Evolutionary conservation across 208 protist species (phyloP).

Genomic region (Leishmania lainsoni): DNA sequence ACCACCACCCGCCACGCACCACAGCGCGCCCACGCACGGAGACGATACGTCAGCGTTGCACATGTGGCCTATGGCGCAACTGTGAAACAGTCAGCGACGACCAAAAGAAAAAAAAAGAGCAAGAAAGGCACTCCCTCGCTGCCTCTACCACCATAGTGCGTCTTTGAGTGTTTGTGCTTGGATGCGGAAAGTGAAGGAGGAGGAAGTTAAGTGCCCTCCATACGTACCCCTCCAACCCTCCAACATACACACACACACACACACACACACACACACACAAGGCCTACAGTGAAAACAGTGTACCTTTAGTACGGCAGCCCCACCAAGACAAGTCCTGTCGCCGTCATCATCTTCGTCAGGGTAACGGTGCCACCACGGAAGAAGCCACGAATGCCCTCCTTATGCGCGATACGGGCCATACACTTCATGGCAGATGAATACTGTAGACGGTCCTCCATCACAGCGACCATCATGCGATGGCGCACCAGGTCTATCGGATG

Average conservation of each 20-base stretch:
- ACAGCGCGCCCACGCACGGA: background rate
- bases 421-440: slow-evolving; percentile 67
- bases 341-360: slow-evolving; percentile 50
- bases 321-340: slow-evolving; percentile 45
- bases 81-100: background rate
- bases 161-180: background rate
- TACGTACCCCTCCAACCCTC: background rate
- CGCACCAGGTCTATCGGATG: slow-evolving; percentile 81
- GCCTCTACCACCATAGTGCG: background rate
- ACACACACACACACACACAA: background rate
- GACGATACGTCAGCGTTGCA: background rate
- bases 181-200: background rate
- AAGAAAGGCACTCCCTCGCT: background rate
- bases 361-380: slow-evolving; percentile 74
- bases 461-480: slow-evolving; percentile 83
- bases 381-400: slow-evolving; percentile 67
- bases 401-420: slow-evolving; percentile 48
- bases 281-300: background rate
- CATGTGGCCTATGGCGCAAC: background rate
- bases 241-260: background rate
- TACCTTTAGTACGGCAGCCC: slow-evolving; percentile 31
- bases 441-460: slow-evolving; percentile 61
- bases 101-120: background rate
- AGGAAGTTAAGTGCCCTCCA: background rate
- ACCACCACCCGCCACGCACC: background rate